These are phyloP conservation scores for Aspergillus puulaauensis DNA, from an alignment of 2,329 filamentous ascomycete genomes.

Conservation along the genomic window DNA sequence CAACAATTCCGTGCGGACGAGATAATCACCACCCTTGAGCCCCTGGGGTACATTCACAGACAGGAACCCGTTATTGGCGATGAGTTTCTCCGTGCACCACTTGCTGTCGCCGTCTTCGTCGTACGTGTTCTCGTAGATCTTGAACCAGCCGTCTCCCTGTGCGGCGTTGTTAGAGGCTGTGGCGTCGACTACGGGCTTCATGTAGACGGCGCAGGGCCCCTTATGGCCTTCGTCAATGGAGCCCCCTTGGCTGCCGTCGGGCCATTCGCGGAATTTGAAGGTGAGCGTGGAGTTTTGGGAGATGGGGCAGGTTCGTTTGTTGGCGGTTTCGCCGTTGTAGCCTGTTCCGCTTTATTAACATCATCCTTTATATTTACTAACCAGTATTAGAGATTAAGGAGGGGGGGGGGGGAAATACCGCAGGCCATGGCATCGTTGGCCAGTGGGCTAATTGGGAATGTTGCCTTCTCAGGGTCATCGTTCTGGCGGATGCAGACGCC, in stretches of 20 bases:
- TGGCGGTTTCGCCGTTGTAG: slow-evolving; percentile 49
- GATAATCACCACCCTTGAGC: slow-evolving; percentile 66
- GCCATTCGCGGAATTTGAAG: slow-evolving; percentile 65
- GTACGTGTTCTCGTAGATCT: slow-evolving; percentile 71
- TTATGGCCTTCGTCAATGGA: slow-evolving; percentile 62
- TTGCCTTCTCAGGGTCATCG: slow-evolving; percentile 52
- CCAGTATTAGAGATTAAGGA: no score
- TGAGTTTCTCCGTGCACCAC: slow-evolving; percentile 72
- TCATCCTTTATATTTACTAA: no score
- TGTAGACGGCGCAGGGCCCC: slow-evolving; percentile 71
- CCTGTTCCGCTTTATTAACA: slow-evolving; percentile 29
- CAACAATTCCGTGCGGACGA: slow-evolving; percentile 69
- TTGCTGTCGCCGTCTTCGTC: slow-evolving; percentile 48
- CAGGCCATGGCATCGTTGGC: slow-evolving; percentile 67
- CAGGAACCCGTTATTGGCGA: slow-evolving; percentile 62
- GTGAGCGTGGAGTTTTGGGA: slow-evolving; percentile 58
- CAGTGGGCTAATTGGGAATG: slow-evolving; percentile 59
- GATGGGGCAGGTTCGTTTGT: slow-evolving; percentile 48
- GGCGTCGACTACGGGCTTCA: slow-evolving; percentile 67
- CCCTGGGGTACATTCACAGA: slow-evolving; percentile 61
- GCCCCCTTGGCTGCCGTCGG: slow-evolving; percentile 55
- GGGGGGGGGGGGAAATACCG: slow-evolving; percentile 43
- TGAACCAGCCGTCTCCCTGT: slow-evolving; percentile 71
- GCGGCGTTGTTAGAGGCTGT: slow-evolving; percentile 52
- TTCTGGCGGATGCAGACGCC: slow-evolving; percentile 71